Evolutionary conservation across 495 filamentous ascomycete genomes (phyloP).

Genomic region (Penicillium mononematosum): DNA sequence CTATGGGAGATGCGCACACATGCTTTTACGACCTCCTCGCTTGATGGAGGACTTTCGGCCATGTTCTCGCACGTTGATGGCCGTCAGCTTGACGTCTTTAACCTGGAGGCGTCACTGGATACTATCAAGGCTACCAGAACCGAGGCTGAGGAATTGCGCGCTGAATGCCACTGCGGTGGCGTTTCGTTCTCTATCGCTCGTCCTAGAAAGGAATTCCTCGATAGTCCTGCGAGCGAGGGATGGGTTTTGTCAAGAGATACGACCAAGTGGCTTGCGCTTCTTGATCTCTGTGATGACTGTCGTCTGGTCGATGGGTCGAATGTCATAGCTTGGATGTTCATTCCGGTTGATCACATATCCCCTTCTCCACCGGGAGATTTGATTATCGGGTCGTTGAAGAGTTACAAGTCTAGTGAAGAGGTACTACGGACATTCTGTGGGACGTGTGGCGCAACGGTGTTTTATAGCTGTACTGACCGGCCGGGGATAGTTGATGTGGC

Average conservation of each 20-base stretch:
- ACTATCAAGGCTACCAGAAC: background rate
- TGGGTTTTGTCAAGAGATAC: conserved; percentile 44
- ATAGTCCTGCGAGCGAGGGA: conserved; percentile 27
- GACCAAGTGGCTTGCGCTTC: conserved; percentile 38
- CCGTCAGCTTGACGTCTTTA: conserved; percentile 21
- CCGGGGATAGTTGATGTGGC: conserved; percentile 51
- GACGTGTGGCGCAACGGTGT: conserved; percentile 51
- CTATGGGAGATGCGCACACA: conserved; percentile 40
- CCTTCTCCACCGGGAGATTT: conserved; percentile 28
- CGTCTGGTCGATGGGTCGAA: conserved; percentile 46
- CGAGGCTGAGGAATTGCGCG: conserved; percentile 22
- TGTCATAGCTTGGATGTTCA: conserved; percentile 48
- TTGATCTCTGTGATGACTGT: conserved; percentile 55
- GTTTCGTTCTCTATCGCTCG: conserved; percentile 43
- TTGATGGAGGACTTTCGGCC: conserved; percentile 42
- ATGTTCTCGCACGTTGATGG: conserved; percentile 36
- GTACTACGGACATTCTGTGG: conserved; percentile 54
- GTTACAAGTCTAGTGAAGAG: conserved; percentile 43
- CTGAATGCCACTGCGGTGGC: conserved; percentile 53
- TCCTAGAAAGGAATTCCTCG: conserved; percentile 30
- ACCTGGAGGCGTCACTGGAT: conserved; percentile 12
- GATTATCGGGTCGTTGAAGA: conserved; percentile 45
- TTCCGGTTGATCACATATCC: conserved; percentile 25
- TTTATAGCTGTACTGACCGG: conserved; percentile 44
- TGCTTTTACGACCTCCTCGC: conserved; percentile 43